phyloP scores from a whole-genome alignment of 495 filamentous ascomycete species.

The Sphaerosporella brunnea region DNA sequence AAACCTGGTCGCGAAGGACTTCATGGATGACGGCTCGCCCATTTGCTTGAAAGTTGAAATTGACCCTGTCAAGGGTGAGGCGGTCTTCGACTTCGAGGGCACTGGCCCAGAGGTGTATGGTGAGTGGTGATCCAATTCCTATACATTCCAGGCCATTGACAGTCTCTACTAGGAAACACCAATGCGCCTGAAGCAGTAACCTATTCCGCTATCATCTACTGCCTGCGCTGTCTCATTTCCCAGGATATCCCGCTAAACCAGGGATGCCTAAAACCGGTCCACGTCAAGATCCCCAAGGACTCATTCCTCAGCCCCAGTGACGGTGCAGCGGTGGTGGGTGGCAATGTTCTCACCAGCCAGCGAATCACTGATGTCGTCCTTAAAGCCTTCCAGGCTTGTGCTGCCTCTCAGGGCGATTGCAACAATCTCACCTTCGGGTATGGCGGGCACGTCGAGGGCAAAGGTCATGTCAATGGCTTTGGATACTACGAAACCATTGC shows the following conservation, averaged over 20 bases:
- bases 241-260: conserved; percentile 95
- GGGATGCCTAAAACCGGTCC: conserved; percentile 77
- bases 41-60: conserved; percentile 75
- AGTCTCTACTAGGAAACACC: conserved; percentile 41
- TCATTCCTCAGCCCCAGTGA: conserved; percentile 75
- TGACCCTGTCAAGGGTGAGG: conserved; percentile 63
- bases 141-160: neutral
- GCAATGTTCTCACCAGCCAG: conserved; percentile 84
- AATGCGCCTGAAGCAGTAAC: conserved; percentile 92
- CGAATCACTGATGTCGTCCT: conserved; percentile 90
- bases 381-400: conserved; percentile 75
- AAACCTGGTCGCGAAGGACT: conserved; percentile 58
- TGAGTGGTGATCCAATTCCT: conserved; percentile 13
- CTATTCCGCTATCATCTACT: conserved; percentile 93
- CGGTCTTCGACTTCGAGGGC: conserved; percentile 76
- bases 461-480: conserved; percentile 52
- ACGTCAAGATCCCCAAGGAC: conserved; percentile 63
- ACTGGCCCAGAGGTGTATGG: conserved; percentile 88
- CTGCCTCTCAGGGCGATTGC: conserved; percentile 78
- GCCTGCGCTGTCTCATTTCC: conserved; percentile 75
- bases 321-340: conserved; percentile 82
- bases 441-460: conserved; percentile 54
- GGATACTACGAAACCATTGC: conserved; percentile 98
- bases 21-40: conserved; percentile 86
- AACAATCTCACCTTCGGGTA: conserved; percentile 82